These are phyloP conservation scores for Penicillium samsonianum DNA, from an alignment of 495 filamentous ascomycete genomes.

Conservation along the genomic window DNA sequence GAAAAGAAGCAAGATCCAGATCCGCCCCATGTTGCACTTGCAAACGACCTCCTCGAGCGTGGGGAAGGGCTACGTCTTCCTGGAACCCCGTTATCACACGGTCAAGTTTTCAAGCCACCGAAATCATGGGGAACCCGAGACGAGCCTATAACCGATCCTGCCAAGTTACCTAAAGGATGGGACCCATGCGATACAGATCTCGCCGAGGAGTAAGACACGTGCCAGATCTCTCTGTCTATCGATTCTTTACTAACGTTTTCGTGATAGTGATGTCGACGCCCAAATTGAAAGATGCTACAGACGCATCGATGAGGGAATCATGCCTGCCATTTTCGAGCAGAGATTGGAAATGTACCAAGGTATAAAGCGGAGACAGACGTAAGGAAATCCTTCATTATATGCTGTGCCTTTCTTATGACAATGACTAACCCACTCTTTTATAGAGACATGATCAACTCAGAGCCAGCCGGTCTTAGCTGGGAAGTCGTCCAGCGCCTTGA, in stretches of 20 bases:
- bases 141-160: not conserved
- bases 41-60: not conserved
- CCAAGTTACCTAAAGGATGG: not conserved
- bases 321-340: not conserved
- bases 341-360: not conserved
- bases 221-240: not conserved
- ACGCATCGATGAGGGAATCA: not conserved
- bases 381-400: not conserved
- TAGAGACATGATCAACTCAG: not conserved
- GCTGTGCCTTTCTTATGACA: not conserved
- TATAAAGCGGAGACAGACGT: not conserved
- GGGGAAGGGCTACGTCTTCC: not conserved
- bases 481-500: not conserved
- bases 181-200: not conserved
- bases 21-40: not conserved
- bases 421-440: not conserved
- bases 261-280: not conserved
- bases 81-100: not conserved
- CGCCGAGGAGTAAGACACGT: not conserved
- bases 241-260: not conserved
- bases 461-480: not conserved
- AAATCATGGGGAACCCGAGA: not conserved
- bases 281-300: not conserved
- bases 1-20: not conserved
- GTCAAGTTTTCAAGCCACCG: not conserved